Evolutionary conservation across 2,329 filamentous ascomycete species (phyloP), one percentile per base, ranked within the genome.

Genomic region (Epicoccum nigrum): DNA sequence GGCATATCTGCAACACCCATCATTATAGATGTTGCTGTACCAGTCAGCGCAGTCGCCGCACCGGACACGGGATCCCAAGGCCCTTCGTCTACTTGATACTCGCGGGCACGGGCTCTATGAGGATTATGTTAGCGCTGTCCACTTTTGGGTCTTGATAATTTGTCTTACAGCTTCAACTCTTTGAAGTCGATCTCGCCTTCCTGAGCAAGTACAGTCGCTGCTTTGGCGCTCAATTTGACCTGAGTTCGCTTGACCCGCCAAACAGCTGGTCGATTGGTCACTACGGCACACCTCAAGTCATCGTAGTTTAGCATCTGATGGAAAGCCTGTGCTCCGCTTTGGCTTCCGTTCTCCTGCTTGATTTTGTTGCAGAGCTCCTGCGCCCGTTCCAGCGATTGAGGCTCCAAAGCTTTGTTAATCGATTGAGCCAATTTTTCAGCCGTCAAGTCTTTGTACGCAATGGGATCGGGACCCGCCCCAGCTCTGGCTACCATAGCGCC

Each of bases 1-100:
- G 84, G 84, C 35, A 86, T 78, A 64, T 96, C 91, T 1, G 89
- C 89, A 32, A 96, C 81, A 1, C 90, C 90, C 82, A 95, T 88
- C 64, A 89, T 84, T 50, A 97, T 86, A 31, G 83, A 88, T 20
- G 88, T 86, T 38, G 94, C 79, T n/a, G 92, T 93, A 5, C 89
- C 88, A n/a, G 96, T 77, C 1, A 97, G 74, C 0, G 92, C 90
- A 35, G 85, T 84, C 0, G 90, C 86, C 13, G 86, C 89, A 42
- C 74, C 74, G 21, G 72, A 69, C 15, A 76, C 51, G 7, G 74
- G 74, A 50, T 76, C 74, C 62, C 64, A 69, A 15, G 74, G 73
- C 0, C 73, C 74, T 44, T 71, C 68, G 28, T 76, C 73, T 16
- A 68, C 66, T n/a, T 70, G 64, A 38, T 70, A 75, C 27, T 76